These are phyloP conservation scores for Diplodia corticola DNA, from an alignment of 2,329 filamentous ascomycete genomes.

Conservation along the genomic window DNA sequence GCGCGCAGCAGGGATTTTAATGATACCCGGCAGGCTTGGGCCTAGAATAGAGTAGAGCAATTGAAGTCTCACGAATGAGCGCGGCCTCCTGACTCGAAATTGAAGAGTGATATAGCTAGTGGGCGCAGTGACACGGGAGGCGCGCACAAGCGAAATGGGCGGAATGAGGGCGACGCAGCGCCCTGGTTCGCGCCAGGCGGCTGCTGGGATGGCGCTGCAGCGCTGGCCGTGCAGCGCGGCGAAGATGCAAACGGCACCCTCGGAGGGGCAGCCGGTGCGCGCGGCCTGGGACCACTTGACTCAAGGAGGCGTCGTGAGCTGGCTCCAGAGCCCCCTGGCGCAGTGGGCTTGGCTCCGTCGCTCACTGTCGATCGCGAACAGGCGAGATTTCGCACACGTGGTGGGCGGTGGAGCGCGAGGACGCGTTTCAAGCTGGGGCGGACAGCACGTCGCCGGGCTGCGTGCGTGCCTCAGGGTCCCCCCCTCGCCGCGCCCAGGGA, in stretches of 20 bases:
- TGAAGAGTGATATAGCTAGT: neutral
- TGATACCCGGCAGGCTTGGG: neutral
- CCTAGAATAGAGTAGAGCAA: constrained; percentile 18
- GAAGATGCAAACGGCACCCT: neutral
- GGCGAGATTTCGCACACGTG: constrained; percentile 18
- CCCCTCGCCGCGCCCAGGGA: neutral
- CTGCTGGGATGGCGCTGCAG: neutral
- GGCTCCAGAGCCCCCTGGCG: constrained; percentile 1
- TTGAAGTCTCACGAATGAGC: neutral
- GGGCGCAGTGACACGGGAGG: constrained; percentile 8
- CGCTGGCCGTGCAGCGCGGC: neutral
- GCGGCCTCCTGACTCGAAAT: constrained; percentile 11
- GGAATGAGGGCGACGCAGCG: neutral
- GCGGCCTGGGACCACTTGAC: neutral
- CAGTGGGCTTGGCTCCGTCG: constrained; percentile 7
- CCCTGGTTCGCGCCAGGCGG: neutral
- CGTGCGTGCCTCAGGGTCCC: neutral
- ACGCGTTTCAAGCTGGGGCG: constrained; percentile 15
- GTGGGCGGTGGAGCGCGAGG: constrained; percentile 12
- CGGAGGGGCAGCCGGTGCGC: neutral
- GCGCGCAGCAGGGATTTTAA: neutral
- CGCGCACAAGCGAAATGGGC: constrained; percentile 16
- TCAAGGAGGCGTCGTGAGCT: neutral
- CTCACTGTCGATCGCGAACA: constrained; percentile 10
- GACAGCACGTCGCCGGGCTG: constrained; percentile 2